Base-by-base conservation (phyloP, 768 basidiomycete species). In the Mycena crocata region DNA sequence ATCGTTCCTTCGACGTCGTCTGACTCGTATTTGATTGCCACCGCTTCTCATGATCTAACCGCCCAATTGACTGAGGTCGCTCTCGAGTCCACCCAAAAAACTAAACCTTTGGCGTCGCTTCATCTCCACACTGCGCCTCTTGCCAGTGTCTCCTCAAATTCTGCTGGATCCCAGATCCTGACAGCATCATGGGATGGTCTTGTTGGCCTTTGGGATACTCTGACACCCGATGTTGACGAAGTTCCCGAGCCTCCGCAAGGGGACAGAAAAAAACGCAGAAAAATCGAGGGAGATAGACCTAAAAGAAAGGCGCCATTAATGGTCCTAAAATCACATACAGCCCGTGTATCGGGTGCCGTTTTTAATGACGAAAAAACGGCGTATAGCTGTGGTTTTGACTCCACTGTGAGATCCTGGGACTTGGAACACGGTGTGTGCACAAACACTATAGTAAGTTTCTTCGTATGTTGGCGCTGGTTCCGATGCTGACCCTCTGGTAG, bases 331-430 rank as follows among this genome's bases (percentile, higher is more conserved):
- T 94, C 92, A 0, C 98, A 99, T 76, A 90, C 90, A 0, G 92
- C 85, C 23, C 84, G 94, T 15, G 91, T 98, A 1, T 95, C 94
- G 7, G 89, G 86, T 37, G 90, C 87, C 5, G 73, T 87, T 0
- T 96, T 93, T 79, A 83, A 79, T 55, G 74, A 68, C 42, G 65
- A 64, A 52, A 37, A 74, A 56, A 72, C 67, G 31, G 95, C 90
- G 31, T 88, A 89, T 67, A 94, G 93, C 71, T 91, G 90, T 73
- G 93, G 94, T 0, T 94, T 94, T 74, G 96, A 98, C 78, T 97
- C 96, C 31, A 94, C 94, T 0, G 89, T 98, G 7, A 84, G 95
- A 26, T 81, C 85, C 2, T 99, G 97, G 97, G 95, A 98, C 73
- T 82, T 91, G 4, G 92, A 94, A 70, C 85, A 82, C 40, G 94